Conservation (phyloP, 441 rosid species). For the Erodium moschatum region DNA sequence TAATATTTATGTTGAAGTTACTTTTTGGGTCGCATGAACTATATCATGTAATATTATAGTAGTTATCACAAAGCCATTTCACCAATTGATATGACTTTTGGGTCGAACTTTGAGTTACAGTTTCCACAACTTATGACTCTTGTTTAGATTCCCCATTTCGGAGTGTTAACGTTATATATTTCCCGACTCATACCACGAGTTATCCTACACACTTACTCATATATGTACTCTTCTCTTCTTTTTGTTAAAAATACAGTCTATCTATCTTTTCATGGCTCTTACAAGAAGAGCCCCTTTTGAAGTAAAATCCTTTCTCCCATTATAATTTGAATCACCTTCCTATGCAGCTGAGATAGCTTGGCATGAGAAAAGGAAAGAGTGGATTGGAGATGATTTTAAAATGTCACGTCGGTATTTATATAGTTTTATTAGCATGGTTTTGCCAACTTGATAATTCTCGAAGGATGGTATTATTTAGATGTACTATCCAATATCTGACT, state of each 20-base stretch:
- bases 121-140: background rate
- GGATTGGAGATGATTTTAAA: slow-evolving; percentile 46
- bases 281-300: background rate
- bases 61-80: background rate
- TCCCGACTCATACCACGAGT: background rate
- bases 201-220: background rate
- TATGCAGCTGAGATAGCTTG: slow-evolving; percentile 47
- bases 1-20: background rate
- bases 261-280: background rate
- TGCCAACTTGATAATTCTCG: too few species aligned
- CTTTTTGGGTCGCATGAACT: background rate
- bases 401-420: slow-evolving; percentile 18
- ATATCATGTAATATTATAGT: too few species aligned
- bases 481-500: too few species aligned
- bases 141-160: background rate
- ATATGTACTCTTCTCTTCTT: background rate
- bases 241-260: background rate
- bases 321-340: slow-evolving; percentile 14
- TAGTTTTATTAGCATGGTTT: slow-evolving; percentile 3
- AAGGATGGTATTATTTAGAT: too few species aligned
- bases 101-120: background rate
- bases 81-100: background rate
- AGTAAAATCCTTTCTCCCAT: background rate
- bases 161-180: too few species aligned
- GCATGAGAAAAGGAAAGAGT: slow-evolving; percentile 45